phyloP scores from a whole-genome alignment of 805 yeast species.

The Candida tammaniensis region DNA sequence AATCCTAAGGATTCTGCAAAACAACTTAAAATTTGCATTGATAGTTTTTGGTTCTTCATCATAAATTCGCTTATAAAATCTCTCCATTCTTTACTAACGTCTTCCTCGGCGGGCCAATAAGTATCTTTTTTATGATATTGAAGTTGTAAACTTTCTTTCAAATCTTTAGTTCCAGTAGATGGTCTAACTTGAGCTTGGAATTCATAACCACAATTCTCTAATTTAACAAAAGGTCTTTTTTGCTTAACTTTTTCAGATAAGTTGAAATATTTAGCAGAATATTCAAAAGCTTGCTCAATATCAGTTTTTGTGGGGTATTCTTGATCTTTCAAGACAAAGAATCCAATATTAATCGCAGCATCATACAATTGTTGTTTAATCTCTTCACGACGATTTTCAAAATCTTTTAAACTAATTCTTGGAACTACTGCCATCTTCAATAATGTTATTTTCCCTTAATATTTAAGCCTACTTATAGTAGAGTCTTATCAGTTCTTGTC shows the following conservation, averaged over 20 bases:
- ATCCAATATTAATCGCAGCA: conserved; percentile 29
- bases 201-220: conserved; percentile 33
- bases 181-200: conserved; percentile 29
- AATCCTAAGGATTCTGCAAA: conserved; percentile 29
- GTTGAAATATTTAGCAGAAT: conserved; percentile 21
- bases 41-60: conserved; percentile 5
- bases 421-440: conserved; percentile 18
- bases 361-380: conserved; percentile 24
- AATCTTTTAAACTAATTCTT: conserved; percentile 23
- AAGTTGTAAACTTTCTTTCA: conserved; percentile 29
- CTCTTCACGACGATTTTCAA: conserved; percentile 22
- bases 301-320: conserved; percentile 25
- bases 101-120: conserved; percentile 29
- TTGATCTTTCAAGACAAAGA: conserved; percentile 29
- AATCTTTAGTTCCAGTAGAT: conserved; percentile 31
- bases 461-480: not conserved
- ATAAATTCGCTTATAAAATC: conserved; percentile 3
- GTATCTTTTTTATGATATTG: conserved; percentile 25
- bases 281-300: conserved; percentile 24
- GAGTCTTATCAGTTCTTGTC: no score
- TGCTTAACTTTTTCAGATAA: conserved; percentile 20
- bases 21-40: conserved; percentile 3
- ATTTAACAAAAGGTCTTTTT: conserved; percentile 27
- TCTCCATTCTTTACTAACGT: conserved; percentile 26
- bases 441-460: not conserved